A percentile compares a stretch with the other conserved stretches of the same genome.
Evolutionary conservation across 73 alveolate species (phyloP).

Genomic region (Uronychia binucleata): DNA sequence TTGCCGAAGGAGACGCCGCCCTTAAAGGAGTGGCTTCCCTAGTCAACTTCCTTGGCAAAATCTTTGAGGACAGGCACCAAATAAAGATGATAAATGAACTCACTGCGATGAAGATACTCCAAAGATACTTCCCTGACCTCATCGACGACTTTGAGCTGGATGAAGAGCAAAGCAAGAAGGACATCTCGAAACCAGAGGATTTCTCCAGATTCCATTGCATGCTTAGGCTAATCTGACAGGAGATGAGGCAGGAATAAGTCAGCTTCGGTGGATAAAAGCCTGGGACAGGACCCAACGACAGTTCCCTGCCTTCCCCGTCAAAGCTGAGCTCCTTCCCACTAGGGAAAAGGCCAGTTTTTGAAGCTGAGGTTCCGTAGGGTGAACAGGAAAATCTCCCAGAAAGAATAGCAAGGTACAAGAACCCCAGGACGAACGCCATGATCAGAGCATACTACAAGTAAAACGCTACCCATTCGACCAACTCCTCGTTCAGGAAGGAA

Average conservation of each 20-base stretch:
- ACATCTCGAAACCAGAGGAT: background rate
- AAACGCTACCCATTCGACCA: background rate
- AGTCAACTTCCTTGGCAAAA: background rate
- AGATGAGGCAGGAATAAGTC: no score
- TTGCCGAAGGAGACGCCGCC: background rate
- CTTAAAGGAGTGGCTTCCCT: background rate
- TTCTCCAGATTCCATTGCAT: background rate
- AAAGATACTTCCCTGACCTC: background rate
- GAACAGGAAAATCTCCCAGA: background rate
- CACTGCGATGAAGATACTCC: background rate
- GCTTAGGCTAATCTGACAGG: no score
- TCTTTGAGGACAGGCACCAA: background rate
- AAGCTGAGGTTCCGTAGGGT: no score
- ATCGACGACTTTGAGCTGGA: background rate
- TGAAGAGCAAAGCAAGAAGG: background rate
- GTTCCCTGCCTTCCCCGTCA: no score
- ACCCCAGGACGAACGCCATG: background rate
- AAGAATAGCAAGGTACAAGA: background rate
- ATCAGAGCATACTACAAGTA: background rate
- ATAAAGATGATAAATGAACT: background rate
- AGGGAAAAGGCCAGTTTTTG: no score
- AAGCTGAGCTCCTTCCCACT: no score
- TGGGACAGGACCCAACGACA: no score
- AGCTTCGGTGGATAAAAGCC: no score
- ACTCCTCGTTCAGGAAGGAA: background rate